Base-by-base conservation (phyloP, 1,284 basidiomycete species). In the Porodaedalea pini region DNA sequence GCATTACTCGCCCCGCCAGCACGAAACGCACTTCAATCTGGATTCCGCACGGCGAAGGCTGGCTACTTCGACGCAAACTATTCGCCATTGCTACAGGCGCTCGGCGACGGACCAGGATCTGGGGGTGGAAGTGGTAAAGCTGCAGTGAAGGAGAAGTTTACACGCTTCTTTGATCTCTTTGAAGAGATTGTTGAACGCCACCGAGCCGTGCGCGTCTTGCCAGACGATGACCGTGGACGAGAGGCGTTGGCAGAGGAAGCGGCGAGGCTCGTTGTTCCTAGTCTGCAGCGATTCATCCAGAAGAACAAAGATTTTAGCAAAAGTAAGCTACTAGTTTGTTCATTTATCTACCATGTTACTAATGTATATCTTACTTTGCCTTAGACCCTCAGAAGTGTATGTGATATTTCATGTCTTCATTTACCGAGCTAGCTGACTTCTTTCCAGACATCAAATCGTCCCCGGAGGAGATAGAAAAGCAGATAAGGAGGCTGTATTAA, bases 271-370 rank as follows among this genome's bases (percentile, higher is more conserved):
- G 83, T 91, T 19, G 79, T 90, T 8, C 88, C 89, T 19, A 81
- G 79, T 34, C 72, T 92, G 62, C 80, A 86, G 68, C 72, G 82
- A 58, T 91, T 91, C 66, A 80, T 79, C 58, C 84, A 86, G 70
- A 86, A 84, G 67, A 82, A 87, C 63, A 90, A 87, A 68, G 88
- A 90, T 62, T 90, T 90, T 64, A 90, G 88, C 69, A 90, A 88
- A 73, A 89, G 90, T 90, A 61, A 66, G 85, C n/a, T 78, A 8
- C 4, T 19, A 43, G 7, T 19, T 29, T 53, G 59, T 53, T 51
- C 31, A 45, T 65, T 27, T 53, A 11, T 13, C 23, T 10, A 6
- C 0, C 1, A 2, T 25, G 13, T 21, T n/a, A 58, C 27, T 23
- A 32, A 13, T 50, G n/a, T 10, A 0, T 11, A 48, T 41, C 44